These are phyloP conservation scores for Penicillium sp. DNA, from an alignment of 2,329 filamentous ascomycete genomes.

Conservation along the genomic window DNA sequence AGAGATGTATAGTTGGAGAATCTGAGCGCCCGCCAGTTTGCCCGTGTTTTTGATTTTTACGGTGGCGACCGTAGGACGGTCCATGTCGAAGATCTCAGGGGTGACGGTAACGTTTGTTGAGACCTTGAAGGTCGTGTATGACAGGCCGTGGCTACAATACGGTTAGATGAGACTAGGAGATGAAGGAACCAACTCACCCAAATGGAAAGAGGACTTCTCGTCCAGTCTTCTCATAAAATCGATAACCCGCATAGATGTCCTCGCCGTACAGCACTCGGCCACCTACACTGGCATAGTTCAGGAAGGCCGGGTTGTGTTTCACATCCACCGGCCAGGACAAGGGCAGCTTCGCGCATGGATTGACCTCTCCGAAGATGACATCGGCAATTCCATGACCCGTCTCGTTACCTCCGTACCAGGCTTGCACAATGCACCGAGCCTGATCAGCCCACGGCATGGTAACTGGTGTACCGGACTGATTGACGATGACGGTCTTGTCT, in stretches of 20 bases:
- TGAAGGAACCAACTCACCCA: conserved; percentile 34
- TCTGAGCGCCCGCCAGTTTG: conserved; percentile 50
- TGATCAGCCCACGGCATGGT: conserved; percentile 47
- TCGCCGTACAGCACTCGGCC: conserved; percentile 72
- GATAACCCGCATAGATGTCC: conserved; percentile 75
- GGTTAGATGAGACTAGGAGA: neutral
- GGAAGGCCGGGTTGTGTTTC: conserved; percentile 69
- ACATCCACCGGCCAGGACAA: conserved; percentile 66
- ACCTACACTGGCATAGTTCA: conserved; percentile 69
- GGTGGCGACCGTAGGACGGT: conserved; percentile 46
- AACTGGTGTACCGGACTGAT: conserved; percentile 70
- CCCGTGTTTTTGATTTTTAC: conserved; percentile 52
- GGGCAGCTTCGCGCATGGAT: conserved; percentile 70
- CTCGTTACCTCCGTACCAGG: conserved; percentile 82
- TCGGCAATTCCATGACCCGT: conserved; percentile 77
- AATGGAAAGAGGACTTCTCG: conserved; percentile 69
- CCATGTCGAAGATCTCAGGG: conserved; percentile 35
- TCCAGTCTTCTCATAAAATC: conserved; percentile 69
- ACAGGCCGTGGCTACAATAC: conserved; percentile 61
- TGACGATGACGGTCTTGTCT: conserved; percentile 64
- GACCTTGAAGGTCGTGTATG: conserved; percentile 66
- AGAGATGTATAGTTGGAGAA: conserved; percentile 50
- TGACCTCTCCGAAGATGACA: conserved; percentile 68
- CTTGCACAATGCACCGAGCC: conserved; percentile 61
- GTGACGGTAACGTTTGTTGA: conserved; percentile 38